These are phyloP conservation scores for Dillenia suffruticosa DNA, from an alignment of 164 flowering plant species.

Conservation along the genomic window DNA sequence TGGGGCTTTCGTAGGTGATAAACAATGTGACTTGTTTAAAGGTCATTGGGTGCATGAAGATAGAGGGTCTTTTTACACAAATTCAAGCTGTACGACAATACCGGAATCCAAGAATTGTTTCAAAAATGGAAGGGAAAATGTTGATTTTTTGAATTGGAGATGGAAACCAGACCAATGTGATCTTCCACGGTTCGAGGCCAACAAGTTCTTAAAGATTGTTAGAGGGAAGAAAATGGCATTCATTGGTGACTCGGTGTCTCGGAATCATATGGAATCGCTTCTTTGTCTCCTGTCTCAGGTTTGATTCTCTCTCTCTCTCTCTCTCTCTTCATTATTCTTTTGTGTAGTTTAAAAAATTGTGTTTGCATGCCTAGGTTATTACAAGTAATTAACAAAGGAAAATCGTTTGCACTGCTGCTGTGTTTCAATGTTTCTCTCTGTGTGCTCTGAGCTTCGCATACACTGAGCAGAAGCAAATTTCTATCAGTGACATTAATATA, in stretches of 20 bases:
- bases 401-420: too few relatives aligned
- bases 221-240: conserved; percentile 40
- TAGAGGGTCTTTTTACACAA: conserved; percentile 28
- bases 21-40: conserved; percentile 35
- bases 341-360: too few relatives aligned
- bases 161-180: conserved; percentile 53
- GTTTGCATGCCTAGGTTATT: too few relatives aligned
- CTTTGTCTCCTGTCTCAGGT: conserved; percentile 50
- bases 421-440: too few relatives aligned
- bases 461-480: too few relatives aligned
- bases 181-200: conserved; percentile 36
- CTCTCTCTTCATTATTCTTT: neutral
- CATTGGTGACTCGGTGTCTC: conserved; percentile 51
- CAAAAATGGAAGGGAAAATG: conserved; percentile 37
- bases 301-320: neutral
- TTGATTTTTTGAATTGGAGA: conserved; percentile 49
- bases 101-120: conserved; percentile 49
- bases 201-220: conserved; percentile 18
- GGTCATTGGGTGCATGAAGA: conserved; percentile 48
- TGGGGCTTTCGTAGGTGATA: conserved; percentile 6
- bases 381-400: too few relatives aligned
- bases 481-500: too few relatives aligned
- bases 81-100: conserved; percentile 40
- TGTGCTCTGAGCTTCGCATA: too few relatives aligned
- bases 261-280: conserved; percentile 60